Conservation (phyloP, 768 basidiomycete species). For the Lentinula guzmanii region DNA sequence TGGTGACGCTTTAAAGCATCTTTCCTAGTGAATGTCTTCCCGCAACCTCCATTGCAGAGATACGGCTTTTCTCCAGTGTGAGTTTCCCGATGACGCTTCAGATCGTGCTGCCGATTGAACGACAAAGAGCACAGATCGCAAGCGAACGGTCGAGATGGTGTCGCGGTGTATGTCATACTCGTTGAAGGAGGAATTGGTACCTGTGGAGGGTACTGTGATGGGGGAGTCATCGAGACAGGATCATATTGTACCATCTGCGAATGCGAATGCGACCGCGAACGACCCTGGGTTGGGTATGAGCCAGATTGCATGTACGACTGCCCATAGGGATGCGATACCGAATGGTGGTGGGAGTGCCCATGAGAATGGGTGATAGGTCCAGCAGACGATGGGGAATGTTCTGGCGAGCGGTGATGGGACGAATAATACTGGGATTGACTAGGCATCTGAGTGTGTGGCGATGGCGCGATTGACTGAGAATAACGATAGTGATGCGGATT, state of each 20-base stretch:
- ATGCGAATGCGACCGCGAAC: constrained; percentile 33
- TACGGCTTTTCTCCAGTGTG: constrained; percentile 85
- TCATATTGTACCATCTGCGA: constrained; percentile 28
- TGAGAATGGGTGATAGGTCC: constrained; percentile 15
- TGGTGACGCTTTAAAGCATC: constrained; percentile 85
- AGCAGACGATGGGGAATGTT: constrained; percentile 8
- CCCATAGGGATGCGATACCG: constrained; percentile 14
- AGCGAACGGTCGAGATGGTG: constrained; percentile 56
- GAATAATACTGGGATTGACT: constrained; percentile 29
- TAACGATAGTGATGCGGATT: constrained; percentile 6
- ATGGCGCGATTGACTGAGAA: neutral
- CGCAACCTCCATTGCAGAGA: constrained; percentile 77
- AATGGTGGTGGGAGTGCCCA: constrained; percentile 7
- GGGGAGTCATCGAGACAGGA: constrained; percentile 12
- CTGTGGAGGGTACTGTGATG: constrained; percentile 26
- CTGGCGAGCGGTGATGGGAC: constrained; percentile 15
- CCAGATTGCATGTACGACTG: constrained; percentile 3
- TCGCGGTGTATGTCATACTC: constrained; percentile 37
- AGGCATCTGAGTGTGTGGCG: constrained; percentile 24
- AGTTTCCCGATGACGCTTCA: constrained; percentile 80
- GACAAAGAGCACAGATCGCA: constrained; percentile 75
- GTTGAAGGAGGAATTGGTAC: constrained; percentile 26
- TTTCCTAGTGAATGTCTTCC: constrained; percentile 84
- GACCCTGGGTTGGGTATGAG: neutral
- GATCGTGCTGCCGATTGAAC: constrained; percentile 81